Evolutionary conservation across 169 alveolate genomes (phyloP).

Genomic region (Plasmodium coatneyi): DNA sequence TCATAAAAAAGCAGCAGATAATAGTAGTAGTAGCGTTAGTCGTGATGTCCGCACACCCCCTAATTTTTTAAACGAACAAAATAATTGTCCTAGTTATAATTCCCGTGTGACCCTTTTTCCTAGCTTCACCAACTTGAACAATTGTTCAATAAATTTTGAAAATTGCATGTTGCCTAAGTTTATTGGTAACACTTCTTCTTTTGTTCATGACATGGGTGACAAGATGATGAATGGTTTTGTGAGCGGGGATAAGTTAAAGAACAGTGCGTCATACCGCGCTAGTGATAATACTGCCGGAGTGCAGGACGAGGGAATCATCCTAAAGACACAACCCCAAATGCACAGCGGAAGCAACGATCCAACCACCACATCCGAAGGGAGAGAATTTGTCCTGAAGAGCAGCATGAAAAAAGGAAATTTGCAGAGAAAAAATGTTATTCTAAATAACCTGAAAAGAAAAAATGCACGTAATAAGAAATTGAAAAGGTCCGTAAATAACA

Average conservation of each 20-base stretch:
- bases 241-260: neutral
- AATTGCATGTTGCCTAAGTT: neutral
- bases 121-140: neutral
- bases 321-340: neutral
- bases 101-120: neutral
- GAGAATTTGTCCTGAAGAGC: neutral
- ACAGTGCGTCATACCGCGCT: neutral
- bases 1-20: neutral
- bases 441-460: neutral
- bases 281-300: neutral
- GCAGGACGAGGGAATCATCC: neutral
- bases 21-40: neutral
- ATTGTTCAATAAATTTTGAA: neutral
- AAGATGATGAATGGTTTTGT: neutral
- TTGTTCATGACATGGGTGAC: neutral
- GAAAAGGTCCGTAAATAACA: constrained; percentile 4
- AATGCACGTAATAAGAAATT: constrained; percentile 21
- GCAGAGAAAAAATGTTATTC: constrained; percentile 17
- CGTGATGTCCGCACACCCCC: neutral
- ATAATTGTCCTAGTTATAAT: neutral
- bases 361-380: neutral
- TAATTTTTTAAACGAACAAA: neutral
- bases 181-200: neutral
- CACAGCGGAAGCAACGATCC: neutral
- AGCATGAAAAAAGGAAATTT: constrained; percentile 2